phyloP scores from a whole-genome alignment of 2,329 filamentous ascomycete genomes.

The Gaeumannomyces tritici region DNA sequence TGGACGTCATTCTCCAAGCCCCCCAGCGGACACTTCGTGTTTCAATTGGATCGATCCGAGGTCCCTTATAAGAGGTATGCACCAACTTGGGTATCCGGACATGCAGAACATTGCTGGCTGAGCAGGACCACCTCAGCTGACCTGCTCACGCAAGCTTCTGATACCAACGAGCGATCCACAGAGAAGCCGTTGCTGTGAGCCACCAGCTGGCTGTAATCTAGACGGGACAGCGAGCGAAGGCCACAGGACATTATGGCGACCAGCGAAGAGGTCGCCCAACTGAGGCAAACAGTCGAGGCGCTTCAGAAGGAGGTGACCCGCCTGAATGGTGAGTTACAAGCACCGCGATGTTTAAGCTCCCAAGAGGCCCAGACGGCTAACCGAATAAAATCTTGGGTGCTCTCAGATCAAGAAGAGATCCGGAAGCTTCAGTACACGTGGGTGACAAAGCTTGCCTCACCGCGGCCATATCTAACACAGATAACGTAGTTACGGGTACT shows the following conservation, averaged over 20 bases:
- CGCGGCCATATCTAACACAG: too few relatives aligned
- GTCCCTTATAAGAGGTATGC: not conserved
- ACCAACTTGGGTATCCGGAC: not conserved
- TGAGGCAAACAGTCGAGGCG: conserved; percentile 11
- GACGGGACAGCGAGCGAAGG: not conserved
- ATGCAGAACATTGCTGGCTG: not conserved
- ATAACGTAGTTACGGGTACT: conserved; percentile 36
- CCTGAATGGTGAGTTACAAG: conserved; percentile 6
- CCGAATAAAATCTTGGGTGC: too few relatives aligned
- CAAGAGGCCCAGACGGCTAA: too few relatives aligned
- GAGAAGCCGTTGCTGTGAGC: too few relatives aligned
- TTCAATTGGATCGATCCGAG: not conserved
- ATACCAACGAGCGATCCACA: too few relatives aligned
- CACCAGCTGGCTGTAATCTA: too few relatives aligned
- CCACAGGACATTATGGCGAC: not conserved
- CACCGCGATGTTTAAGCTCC: too few relatives aligned
- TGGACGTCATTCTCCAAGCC: too few relatives aligned
- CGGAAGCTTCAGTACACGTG: conserved; percentile 43
- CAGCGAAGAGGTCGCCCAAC: conserved; percentile 9
- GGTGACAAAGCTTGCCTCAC: too few relatives aligned
- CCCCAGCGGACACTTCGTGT: not conserved
- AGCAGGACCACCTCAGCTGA: too few relatives aligned
- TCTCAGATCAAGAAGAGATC: conserved; percentile 40
- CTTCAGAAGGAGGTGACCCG: conserved; percentile 10
- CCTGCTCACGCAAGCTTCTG: too few relatives aligned